Evolutionary conservation across 495 filamentous ascomycete species (phyloP).

Genomic region (Hyphodiscus hymeniophilus): DNA sequence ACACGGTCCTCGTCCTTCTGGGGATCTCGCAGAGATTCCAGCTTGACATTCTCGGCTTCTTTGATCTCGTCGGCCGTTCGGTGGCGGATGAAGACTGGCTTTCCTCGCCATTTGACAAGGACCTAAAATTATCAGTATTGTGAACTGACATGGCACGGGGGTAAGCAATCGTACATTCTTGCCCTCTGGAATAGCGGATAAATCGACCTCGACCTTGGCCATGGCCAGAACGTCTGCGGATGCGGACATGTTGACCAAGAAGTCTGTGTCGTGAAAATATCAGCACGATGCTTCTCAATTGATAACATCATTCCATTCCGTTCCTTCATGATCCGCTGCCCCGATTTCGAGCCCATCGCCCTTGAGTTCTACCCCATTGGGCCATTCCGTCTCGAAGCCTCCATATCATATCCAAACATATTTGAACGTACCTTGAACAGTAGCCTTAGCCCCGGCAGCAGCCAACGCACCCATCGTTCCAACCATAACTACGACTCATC

Average conservation of each 20-base stretch:
- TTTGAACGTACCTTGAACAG: conserved; percentile 74
- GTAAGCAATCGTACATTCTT: conserved; percentile 93
- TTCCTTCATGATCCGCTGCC: conserved; percentile 3
- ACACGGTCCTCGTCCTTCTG: conserved; percentile 87
- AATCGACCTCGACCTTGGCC: conserved; percentile 98
- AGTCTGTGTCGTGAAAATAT: conserved; percentile 44
- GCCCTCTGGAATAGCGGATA: conserved; percentile 88
- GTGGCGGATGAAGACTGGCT: conserved; percentile 99
- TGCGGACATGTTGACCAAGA: conserved; percentile 99
- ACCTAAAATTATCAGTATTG: conserved; percentile 44
- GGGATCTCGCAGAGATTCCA: conserved; percentile 79
- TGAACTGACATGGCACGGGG: not conserved
- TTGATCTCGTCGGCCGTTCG: conserved; percentile 81
- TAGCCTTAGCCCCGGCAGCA: conserved; percentile 91
- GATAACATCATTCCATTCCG: conserved; percentile 3
- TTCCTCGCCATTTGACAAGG: conserved; percentile 99
- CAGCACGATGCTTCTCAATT: conserved; percentile 15
- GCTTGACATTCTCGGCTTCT: conserved; percentile 70
- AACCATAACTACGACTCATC: no score
- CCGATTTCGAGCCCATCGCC: no score
- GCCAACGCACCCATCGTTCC: conserved; percentile 75
- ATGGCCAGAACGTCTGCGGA: conserved; percentile 98
- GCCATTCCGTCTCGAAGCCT: not conserved
- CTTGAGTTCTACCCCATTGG: not conserved
- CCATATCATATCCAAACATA: conserved; percentile 2